phyloP scores from a whole-genome alignment of 176 grass and related monocot species.

The Paspalum vaginatum region DNA sequence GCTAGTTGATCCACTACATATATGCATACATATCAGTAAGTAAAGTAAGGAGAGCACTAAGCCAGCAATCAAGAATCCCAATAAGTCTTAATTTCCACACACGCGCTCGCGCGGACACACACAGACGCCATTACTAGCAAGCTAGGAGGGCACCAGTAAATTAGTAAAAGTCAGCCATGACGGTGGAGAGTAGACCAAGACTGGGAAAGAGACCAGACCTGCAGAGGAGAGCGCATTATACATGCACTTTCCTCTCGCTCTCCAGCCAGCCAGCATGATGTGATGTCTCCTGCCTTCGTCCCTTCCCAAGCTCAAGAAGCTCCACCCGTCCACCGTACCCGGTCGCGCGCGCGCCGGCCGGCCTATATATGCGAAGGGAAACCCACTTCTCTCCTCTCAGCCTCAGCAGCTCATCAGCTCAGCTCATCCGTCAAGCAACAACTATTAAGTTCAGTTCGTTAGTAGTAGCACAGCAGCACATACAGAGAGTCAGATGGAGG shows the following conservation, averaged over 20 bases:
- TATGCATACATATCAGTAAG: too few species aligned
- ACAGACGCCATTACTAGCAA: too few species aligned
- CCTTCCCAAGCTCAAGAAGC: too few species aligned
- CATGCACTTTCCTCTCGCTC: not conserved
- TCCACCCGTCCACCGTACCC: too few species aligned
- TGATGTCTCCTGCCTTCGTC: too few species aligned
- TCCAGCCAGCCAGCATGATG: too few species aligned
- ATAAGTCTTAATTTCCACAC: conserved; percentile 8
- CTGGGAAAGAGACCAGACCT: conserved; percentile 17
- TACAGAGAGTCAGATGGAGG: not conserved
- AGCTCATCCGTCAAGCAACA: too few species aligned
- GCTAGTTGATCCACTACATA: too few species aligned
- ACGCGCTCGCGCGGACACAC: not conserved
- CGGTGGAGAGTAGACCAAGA: not conserved
- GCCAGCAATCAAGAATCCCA: conserved; percentile 5
- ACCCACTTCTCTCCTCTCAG: not conserved
- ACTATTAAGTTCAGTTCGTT: not conserved
- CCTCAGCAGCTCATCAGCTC: not conserved
- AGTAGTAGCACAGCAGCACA: too few species aligned
- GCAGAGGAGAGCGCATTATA: too few species aligned
- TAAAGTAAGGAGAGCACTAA: too few species aligned
- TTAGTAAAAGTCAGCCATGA: conserved; percentile 28
- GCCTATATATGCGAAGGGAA: conserved; percentile 39
- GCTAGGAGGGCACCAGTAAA: not conserved
- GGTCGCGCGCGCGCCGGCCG: not conserved